A percentile compares a stretch with the other conserved stretches of the same genome.
Conservation (phyloP, 768 basidiomycete species). For the Leccinum aurantiacum region DNA sequence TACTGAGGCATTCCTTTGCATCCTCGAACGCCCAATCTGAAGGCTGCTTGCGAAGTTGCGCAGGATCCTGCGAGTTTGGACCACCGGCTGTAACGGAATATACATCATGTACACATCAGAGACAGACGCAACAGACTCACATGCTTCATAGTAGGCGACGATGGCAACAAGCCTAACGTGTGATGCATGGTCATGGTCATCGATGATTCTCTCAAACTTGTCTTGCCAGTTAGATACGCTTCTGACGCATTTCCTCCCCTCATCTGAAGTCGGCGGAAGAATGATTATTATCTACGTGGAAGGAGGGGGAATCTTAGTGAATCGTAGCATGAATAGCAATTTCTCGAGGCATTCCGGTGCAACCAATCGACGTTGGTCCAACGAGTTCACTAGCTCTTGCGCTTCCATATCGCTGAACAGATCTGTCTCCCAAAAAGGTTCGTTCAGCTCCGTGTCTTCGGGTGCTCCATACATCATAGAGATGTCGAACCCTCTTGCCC, state of each 20-base stretch:
- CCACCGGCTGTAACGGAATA: conserved; percentile 3
- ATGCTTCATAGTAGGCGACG: conserved; percentile 23
- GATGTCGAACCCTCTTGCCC: not conserved
- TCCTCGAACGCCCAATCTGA: conserved; percentile 3
- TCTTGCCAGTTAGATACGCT: conserved; percentile 11
- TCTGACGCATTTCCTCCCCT: conserved; percentile 21
- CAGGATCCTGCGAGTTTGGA: not conserved
- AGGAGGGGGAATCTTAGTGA: not conserved
- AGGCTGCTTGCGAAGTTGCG: not conserved
- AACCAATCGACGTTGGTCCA: conserved; percentile 4
- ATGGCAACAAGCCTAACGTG: conserved; percentile 23
- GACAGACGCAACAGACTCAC: conserved; percentile 9
- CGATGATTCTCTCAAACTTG: conserved; percentile 11
- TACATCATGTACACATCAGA: not conserved
- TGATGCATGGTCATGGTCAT: conserved; percentile 3
- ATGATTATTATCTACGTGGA: not conserved
- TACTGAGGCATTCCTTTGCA: no score
- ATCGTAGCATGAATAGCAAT: conserved; percentile 14
- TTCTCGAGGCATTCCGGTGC: conserved; percentile 13
- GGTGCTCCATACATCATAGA: not conserved
- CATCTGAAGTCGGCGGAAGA: conserved; percentile 5
- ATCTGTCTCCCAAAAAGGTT: conserved; percentile 12
- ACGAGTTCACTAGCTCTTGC: not conserved
- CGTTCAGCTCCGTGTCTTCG: not conserved
- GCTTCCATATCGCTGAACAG: conserved; percentile 12